phyloP scores from a whole-genome alignment of 352 stramenopile species.

The Phytophthora citricola region DNA sequence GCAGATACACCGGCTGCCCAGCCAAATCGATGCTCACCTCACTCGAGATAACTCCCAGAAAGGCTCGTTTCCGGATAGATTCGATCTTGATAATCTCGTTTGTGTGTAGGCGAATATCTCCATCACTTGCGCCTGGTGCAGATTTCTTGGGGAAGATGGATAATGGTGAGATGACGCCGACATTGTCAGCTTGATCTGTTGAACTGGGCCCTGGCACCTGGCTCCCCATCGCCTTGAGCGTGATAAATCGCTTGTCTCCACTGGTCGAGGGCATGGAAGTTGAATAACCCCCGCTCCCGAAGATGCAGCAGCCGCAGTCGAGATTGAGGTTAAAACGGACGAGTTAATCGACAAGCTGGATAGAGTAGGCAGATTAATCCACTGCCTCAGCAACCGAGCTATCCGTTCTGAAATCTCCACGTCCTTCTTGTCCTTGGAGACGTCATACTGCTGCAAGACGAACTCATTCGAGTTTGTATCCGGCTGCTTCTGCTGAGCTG shows the following conservation, averaged over 20 bases:
- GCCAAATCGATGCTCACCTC: conserved; percentile 53
- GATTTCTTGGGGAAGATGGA: conserved; percentile 52
- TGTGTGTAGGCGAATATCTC: conserved; percentile 45
- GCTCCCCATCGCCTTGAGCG: conserved; percentile 33
- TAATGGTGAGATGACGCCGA: conserved; percentile 30
- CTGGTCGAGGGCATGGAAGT: conserved; percentile 1
- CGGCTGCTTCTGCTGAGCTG: conserved; percentile 29
- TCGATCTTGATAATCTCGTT: conserved; percentile 56
- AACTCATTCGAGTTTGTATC: conserved; percentile 39
- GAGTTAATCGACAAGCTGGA: conserved; percentile 26
- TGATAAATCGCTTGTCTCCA: conserved; percentile 30
- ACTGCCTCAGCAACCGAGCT: conserved; percentile 55
- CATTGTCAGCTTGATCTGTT: conserved; percentile 12
- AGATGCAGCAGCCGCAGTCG: conserved; percentile 1
- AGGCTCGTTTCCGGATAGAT: conserved; percentile 76
- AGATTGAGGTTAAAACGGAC: conserved; percentile 20
- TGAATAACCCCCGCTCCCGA: conserved; percentile 4
- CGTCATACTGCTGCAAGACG: conserved; percentile 66
- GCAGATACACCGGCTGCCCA: conserved; percentile 66
- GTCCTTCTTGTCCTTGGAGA: conserved; percentile 52
- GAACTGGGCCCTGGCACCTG: conserved; percentile 16
- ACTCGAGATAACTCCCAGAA: conserved; percentile 52
- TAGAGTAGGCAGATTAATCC: conserved; percentile 50
- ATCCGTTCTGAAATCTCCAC: conserved; percentile 71
- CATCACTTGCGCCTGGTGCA: conserved; percentile 21